Conservation (phyloP, 345 rosid species). For the Eucalyptus marginata region DNA sequence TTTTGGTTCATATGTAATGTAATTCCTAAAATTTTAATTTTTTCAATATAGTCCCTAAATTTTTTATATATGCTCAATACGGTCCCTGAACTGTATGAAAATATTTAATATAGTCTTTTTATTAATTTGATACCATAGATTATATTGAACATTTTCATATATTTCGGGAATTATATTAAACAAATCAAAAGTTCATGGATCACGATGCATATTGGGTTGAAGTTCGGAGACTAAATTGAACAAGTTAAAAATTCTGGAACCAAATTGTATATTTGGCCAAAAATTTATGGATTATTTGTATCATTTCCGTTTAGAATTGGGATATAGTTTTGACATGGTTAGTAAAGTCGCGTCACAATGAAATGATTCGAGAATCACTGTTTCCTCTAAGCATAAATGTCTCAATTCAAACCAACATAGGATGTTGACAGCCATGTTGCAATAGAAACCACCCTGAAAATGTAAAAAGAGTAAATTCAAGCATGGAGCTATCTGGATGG, state of each 20-base stretch:
- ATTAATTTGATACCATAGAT: no score
- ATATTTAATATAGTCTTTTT: no score
- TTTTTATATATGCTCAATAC: no score
- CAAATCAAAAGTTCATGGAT: rapidly evolving
- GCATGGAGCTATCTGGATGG: background rate
- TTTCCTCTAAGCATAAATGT: background rate
- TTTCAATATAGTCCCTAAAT: no score
- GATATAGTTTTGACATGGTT: background rate
- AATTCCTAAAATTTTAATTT: no score
- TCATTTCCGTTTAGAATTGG: rapidly evolving
- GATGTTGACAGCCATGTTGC: background rate
- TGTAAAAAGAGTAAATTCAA: background rate
- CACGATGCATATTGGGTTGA: no score
- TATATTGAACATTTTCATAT: no score
- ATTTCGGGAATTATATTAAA: no score
- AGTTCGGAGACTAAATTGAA: no score
- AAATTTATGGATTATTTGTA: no score
- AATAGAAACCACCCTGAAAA: rapidly evolving
- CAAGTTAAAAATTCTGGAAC: rapidly evolving
- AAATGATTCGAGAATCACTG: background rate
- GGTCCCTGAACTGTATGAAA: rapidly evolving
- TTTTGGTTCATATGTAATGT: rapidly evolving
- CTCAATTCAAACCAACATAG: background rate
- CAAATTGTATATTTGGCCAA: no score
- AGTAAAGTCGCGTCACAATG: rapidly evolving